Evolutionary conservation across 2,329 filamentous ascomycete species (phyloP).

Genomic region (Diplodia seriata): DNA sequence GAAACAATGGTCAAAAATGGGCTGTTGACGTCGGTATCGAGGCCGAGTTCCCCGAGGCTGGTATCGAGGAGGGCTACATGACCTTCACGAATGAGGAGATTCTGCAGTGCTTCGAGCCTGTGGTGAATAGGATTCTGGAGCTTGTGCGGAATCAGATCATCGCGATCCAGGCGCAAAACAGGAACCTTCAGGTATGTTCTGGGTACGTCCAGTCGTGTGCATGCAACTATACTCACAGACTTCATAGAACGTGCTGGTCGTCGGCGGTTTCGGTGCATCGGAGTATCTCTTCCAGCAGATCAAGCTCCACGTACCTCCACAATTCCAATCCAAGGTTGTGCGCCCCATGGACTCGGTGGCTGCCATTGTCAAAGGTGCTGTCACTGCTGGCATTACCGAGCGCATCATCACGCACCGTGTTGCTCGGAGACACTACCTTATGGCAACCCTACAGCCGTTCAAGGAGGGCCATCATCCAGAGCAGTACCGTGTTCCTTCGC

Average conservation of each 20-base stretch:
- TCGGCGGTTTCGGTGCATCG: slow-evolving; percentile 96
- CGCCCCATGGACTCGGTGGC: slow-evolving; percentile 98
- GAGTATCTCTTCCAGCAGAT: slow-evolving; percentile 99
- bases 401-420: slow-evolving; percentile 96
- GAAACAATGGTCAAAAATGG: slow-evolving; percentile 99
- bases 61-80: slow-evolving; percentile 99
- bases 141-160: slow-evolving; percentile 98
- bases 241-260: slow-evolving; percentile 83
- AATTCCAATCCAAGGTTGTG: slow-evolving; percentile 98
- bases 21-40: slow-evolving; percentile 98
- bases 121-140: slow-evolving; percentile 95
- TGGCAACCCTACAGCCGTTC: slow-evolving; percentile 98
- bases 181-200: slow-evolving; percentile 73
- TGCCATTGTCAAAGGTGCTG: slow-evolving; percentile 97
- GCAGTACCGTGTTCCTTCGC: slow-evolving; percentile 93
- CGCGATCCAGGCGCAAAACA: slow-evolving; percentile 96
- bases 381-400: slow-evolving; percentile 97
- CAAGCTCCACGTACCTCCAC: slow-evolving; percentile 95
- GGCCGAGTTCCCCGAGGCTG: slow-evolving; percentile 95
- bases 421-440: slow-evolving; percentile 95
- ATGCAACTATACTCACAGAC: not conserved
- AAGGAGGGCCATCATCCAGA: slow-evolving; percentile 99
- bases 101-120: slow-evolving; percentile 96
- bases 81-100: slow-evolving; percentile 99
- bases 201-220: not conserved